phyloP scores from a whole-genome alignment of 2,329 filamentous ascomycete genomes.

The Fusarium pilosicola region DNA sequence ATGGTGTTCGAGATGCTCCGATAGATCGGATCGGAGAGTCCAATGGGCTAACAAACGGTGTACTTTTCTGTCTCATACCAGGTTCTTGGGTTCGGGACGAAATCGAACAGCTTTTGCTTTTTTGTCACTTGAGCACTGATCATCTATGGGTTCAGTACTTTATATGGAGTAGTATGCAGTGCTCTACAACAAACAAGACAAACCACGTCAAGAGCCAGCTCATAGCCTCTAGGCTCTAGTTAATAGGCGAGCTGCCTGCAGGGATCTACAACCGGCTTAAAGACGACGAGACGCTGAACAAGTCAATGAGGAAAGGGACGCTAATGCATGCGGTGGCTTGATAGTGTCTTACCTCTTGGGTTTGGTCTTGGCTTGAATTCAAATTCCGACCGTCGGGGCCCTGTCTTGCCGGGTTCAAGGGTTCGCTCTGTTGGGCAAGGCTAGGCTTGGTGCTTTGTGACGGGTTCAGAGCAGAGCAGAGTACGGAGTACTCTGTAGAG shows the following conservation, averaged over 20 bases:
- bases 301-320: not conserved
- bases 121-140: constrained; percentile 9
- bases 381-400: constrained; percentile 39
- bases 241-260: constrained; percentile 30
- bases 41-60: constrained; percentile 11
- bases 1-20: constrained; percentile 25
- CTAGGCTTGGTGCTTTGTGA: not conserved
- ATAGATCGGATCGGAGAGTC: constrained; percentile 29
- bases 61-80: constrained; percentile 3
- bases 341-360: constrained; percentile 38
- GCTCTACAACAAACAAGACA: constrained; percentile 12
- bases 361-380: constrained; percentile 23
- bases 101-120: not conserved
- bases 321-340: constrained; percentile 40
- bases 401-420: constrained; percentile 29
- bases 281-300: not conserved
- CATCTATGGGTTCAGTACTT: not conserved
- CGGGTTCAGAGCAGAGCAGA: not conserved
- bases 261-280: constrained; percentile 26
- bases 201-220: constrained; percentile 34
- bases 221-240: constrained; percentile 15
- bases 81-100: constrained; percentile 1
- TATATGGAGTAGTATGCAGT: constrained; percentile 3
- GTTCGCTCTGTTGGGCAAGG: constrained; percentile 5
- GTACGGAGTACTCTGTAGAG: no score